A percentile compares a stretch with the other conserved stretches of the same genome.
These are phyloP conservation scores for Solanum rostratum DNA, from an alignment of 257 asterid genomes.

Conservation along the genomic window DNA sequence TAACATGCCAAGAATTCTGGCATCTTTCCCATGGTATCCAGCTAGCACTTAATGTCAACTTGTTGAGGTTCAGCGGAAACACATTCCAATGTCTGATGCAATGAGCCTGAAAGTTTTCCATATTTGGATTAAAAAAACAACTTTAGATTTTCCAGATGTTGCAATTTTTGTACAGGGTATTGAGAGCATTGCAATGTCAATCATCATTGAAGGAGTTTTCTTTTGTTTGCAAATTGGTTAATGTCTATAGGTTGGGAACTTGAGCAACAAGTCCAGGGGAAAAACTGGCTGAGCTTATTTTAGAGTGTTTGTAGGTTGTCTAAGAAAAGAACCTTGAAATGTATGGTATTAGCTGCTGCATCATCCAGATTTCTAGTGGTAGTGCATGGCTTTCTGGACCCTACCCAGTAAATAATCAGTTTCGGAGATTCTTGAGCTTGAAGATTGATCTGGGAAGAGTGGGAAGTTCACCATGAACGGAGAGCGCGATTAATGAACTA, in stretches of 20 bases:
- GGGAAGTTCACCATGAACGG: neutral
- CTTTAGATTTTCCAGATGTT: constrained; percentile 7
- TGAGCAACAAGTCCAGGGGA: neutral
- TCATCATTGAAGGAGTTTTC: neutral
- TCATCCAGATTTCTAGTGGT: constrained; percentile 10
- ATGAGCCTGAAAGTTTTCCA: neutral
- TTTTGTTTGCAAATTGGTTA: constrained; percentile 9
- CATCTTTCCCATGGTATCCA: constrained; percentile 12
- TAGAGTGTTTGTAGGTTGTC: constrained; percentile 7
- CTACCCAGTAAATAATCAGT: neutral
- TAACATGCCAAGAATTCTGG: constrained; percentile 3
- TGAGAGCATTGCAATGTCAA: neutral
- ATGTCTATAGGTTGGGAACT: constrained; percentile 10
- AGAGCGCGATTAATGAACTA: constrained; percentile 2
- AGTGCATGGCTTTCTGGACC: neutral
- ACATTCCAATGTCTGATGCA: neutral
- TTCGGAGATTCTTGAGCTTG: constrained; percentile 13
- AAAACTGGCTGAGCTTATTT: constrained; percentile 4
- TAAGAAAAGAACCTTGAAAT: constrained; percentile 1
- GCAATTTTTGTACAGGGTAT: neutral
- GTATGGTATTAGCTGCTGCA: constrained; percentile 10
- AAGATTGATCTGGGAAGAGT: neutral
- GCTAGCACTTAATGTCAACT: constrained; percentile 6
- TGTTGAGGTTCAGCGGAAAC: constrained; percentile 9
- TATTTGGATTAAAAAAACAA: neutral